Evolutionary conservation across 2,329 filamentous ascomycete species (phyloP), one percentile per base, ranked within the genome.

Genomic region (Beauveria pseudobassiana): DNA sequence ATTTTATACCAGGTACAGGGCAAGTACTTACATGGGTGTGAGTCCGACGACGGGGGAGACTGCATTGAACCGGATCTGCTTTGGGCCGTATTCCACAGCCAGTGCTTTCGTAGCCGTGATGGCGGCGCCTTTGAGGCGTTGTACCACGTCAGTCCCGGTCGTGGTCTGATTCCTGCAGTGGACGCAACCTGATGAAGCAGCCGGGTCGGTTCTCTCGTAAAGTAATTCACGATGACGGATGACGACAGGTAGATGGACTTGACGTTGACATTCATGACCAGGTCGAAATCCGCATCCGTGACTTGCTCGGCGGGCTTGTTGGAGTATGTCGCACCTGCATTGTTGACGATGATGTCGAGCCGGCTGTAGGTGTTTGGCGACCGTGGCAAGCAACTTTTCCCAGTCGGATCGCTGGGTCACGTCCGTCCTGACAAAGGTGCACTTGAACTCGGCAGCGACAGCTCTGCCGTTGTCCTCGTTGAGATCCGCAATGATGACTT

Each of bases 31-130:
- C 76, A 91, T 78, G 3, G 84, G 86, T 0, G 88, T 91, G 18
- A 80, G 83, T 1, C 84, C 86, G 1, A 90, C 77, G 0, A 90
- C 80, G 0, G 88, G 88, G 52, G 86, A 89, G 16, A 92, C 84
- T 1, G 83, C 81, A 65, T 91, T 91, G 68, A 92, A 87, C 0
- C 88, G 82, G 65, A 93, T 90, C 66, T 89, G 81, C 60, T 89
- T 82, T 0, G 84, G 81, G 0, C 86, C 89, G 67, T 88, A 92
- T 71, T 92, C 89, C 1, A 88, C 85, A 0, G 88, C 89, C 65
- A 93, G 72, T 1, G 73, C 70, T 71, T 82, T 82, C 0, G 77
- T 79, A 45, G 83, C 84, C 54, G 82, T 87, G 66, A 81, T 81
- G 12, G 87, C 82, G 0, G 87, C 87, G 0, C 82, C 86, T 70